phyloP scores from a whole-genome alignment of 192 early-diverging fungal species.

The Gonapodya sp. region DNA sequence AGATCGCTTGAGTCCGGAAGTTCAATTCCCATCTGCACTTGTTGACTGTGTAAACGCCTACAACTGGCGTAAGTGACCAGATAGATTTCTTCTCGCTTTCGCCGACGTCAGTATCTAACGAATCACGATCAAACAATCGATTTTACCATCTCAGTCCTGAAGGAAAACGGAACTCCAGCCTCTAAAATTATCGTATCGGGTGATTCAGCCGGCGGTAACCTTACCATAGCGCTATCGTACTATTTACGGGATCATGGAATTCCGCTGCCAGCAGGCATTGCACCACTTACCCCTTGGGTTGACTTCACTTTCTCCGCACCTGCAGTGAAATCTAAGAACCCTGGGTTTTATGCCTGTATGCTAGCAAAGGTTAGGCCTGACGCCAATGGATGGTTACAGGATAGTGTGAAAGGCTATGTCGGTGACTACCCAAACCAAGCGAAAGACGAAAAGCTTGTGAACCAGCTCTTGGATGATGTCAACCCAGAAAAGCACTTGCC shows the following conservation, averaged over 20 bases:
- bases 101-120: not conserved
- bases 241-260: slow-evolving; percentile 45
- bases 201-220: slow-evolving; percentile 64
- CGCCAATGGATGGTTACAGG: not conserved
- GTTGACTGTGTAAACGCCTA: not conserved
- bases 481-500: not conserved
- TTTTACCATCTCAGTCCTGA: not conserved
- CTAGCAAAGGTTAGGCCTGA: not conserved
- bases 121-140: too few relatives aligned
- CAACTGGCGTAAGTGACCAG: not conserved
- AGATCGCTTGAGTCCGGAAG: not conserved
- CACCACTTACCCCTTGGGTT: slow-evolving; percentile 44
- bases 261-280: slow-evolving; percentile 35
- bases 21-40: not conserved
- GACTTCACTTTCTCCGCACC: not conserved
- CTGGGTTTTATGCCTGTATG: not conserved
- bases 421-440: not conserved
- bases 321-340: not conserved
- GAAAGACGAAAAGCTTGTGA: not conserved
- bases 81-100: not conserved
- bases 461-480: not conserved
- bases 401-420: not conserved
- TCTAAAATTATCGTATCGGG: slow-evolving; percentile 48
- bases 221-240: slow-evolving; percentile 46
- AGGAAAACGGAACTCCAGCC: not conserved